Evolutionary conservation across 805 yeast genomes (phyloP), one percentile per base, ranked within the genome.

Genomic region (Starmerella apicola): DNA sequence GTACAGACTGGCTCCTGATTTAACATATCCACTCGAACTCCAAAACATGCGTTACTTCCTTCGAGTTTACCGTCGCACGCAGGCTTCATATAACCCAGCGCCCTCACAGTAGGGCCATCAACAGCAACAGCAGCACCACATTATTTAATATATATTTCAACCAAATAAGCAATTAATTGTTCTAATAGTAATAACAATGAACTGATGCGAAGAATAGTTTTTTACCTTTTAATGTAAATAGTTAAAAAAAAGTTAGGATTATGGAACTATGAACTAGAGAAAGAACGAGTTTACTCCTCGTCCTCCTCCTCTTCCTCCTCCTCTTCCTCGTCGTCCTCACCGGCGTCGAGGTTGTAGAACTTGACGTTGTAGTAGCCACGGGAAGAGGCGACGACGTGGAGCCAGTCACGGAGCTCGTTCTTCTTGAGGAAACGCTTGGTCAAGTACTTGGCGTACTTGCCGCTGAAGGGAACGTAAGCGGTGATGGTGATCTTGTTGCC

Each of bases 381-480:
- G 75, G 85, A 81, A 64, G 81, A 78, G 55, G 97, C 82, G 57
- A 88, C 95, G 64, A 88, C 86, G 78, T 97, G 91, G 72, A 88
- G 86, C 97, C 97, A 88, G 77, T 91, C 97, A 78, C 96, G 85
- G 76, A 88, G 82, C 74, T 83, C 94, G 88, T 86, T 84, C 83
- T 91, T 91, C 94, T 88, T 93, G 72, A 91, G 83, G 91, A 83
- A 91, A 78, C 94, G 88, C 85, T 91, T 93, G 64, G 97, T 83
- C 67, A 91, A 76, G 93, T 91, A 91, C 78, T 93, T 91, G 69
- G 88, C 80, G 94, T 91, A 91, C 76, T 93, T 88, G 74, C 98
- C 99, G 58, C 96, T 86, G 91, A 91, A 88, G 74, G 84, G 80
- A 70, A 94, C 70, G 70, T 80, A 77, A 56, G 96, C 73, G 65